A percentile compares a stretch with the other conserved stretches of the same genome.
phyloP scores from a whole-genome alignment of 1,284 basidiomycete species.

The Coniophora puteana region DNA sequence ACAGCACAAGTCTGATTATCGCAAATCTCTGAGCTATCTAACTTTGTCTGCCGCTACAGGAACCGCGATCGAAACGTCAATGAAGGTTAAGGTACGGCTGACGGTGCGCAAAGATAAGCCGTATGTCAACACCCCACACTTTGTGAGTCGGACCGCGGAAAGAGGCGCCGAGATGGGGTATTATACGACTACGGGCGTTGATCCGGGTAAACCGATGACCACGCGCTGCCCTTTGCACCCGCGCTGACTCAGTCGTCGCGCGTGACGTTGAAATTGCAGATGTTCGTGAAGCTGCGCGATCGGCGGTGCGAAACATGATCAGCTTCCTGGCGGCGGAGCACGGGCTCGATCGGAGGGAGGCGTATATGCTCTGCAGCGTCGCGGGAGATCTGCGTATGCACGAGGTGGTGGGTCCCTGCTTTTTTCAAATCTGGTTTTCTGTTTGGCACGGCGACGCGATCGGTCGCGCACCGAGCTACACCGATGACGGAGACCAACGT shows the following conservation, averaged over 20 bases:
- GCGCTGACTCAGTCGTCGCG: background rate
- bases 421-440: background rate
- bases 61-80: conserved; percentile 60
- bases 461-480: no score
- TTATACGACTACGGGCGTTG: conserved; percentile 58
- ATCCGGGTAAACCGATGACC: conserved; percentile 28
- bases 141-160: conserved; percentile 20
- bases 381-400: conserved; percentile 57
- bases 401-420: conserved; percentile 47
- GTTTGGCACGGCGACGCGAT: no score
- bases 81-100: conserved; percentile 51
- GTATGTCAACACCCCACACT: conserved; percentile 57
- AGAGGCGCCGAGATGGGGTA: conserved; percentile 34
- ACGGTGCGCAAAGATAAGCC: conserved; percentile 53
- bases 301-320: conserved; percentile 57
- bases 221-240: background rate
- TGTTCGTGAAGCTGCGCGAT: conserved; percentile 49
- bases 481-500: no score
- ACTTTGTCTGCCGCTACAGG: conserved; percentile 28
- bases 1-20: background rate
- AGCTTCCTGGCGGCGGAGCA: conserved; percentile 41
- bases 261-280: conserved; percentile 26
- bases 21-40: background rate
- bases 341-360: conserved; percentile 38
- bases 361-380: conserved; percentile 62